phyloP scores from a whole-genome alignment of 164 flowering plant genomes.

The Vitis cinerea region DNA sequence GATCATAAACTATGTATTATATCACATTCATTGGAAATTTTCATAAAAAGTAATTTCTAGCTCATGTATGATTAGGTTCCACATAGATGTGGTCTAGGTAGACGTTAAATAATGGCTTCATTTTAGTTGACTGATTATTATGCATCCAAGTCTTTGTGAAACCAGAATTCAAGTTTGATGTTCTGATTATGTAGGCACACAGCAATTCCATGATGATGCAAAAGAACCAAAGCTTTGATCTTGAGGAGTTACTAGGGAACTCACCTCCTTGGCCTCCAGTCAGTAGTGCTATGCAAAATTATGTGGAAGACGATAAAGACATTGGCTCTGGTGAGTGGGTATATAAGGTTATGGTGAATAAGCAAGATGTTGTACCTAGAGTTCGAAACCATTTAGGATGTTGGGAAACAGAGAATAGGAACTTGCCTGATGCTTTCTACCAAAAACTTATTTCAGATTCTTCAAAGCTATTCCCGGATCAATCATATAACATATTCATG shows the following conservation, averaged over 20 bases:
- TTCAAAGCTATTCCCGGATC: slow-evolving; percentile 47
- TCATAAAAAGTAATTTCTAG: no score
- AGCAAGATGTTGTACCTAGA: slow-evolving; percentile 48
- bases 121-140: background rate
- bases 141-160: background rate
- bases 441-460: slow-evolving; percentile 63
- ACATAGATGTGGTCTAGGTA: no score
- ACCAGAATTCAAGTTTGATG: background rate
- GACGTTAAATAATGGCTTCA: no score
- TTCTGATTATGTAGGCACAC: slow-evolving; percentile 33
- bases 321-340: slow-evolving; percentile 75
- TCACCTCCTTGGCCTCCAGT: slow-evolving; percentile 81
- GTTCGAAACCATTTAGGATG: slow-evolving; percentile 35
- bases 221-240: slow-evolving; percentile 62
- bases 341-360: slow-evolving; percentile 94
- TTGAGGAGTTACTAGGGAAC: slow-evolving; percentile 57
- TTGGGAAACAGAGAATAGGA: slow-evolving; percentile 56
- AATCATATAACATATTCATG: slow-evolving; percentile 35
- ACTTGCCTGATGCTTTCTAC: slow-evolving; percentile 41
- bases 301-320: slow-evolving; percentile 61
- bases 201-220: slow-evolving; percentile 42
- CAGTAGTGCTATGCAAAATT: slow-evolving; percentile 35
- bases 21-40: no score
- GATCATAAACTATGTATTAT: no score
- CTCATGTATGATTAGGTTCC: no score